Evolutionary conservation across 176 grass and related monocot species (phyloP).

Genomic region (Juncus effusus): DNA sequence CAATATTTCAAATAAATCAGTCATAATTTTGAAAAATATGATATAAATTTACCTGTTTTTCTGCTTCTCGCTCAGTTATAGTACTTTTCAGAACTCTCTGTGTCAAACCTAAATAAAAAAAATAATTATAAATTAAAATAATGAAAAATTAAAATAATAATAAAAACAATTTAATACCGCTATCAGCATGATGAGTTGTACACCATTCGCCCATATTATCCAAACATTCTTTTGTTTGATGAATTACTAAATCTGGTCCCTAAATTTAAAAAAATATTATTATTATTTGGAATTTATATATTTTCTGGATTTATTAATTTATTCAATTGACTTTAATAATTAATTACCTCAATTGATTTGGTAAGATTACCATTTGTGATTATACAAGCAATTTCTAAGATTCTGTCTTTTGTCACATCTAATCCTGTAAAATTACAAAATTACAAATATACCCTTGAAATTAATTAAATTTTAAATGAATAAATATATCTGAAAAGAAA

Average conservation of each 20-base stretch:
- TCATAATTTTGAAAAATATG: no score
- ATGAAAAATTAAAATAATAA: not conserved
- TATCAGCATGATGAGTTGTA: conserved; percentile 63
- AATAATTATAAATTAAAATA: not conserved
- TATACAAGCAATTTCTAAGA: conserved; percentile 92
- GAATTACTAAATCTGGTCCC: conserved; percentile 87
- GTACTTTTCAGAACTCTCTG: conserved; percentile 56
- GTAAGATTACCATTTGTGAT: conserved; percentile 83
- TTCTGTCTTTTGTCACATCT: conserved; percentile 66
- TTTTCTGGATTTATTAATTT: conserved; percentile 12
- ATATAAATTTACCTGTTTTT: conserved; percentile 52
- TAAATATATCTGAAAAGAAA: not conserved
- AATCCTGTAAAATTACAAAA: conserved; percentile 47
- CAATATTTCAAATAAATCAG: not conserved
- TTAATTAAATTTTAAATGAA: not conserved
- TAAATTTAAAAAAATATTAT: conserved; percentile 36
- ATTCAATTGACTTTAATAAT: no score
- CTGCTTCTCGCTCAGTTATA: conserved; percentile 58
- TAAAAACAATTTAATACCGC: conserved; percentile 44
- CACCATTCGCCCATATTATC: conserved; percentile 92
- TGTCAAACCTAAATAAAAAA: conserved; percentile 57
- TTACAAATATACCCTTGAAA: not conserved
- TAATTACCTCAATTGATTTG: conserved; percentile 69
- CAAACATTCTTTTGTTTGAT: conserved; percentile 63
- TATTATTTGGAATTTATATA: conserved; percentile 24